phyloP scores from a whole-genome alignment of 306 rosid genomes.

The Lablab purpureus region DNA sequence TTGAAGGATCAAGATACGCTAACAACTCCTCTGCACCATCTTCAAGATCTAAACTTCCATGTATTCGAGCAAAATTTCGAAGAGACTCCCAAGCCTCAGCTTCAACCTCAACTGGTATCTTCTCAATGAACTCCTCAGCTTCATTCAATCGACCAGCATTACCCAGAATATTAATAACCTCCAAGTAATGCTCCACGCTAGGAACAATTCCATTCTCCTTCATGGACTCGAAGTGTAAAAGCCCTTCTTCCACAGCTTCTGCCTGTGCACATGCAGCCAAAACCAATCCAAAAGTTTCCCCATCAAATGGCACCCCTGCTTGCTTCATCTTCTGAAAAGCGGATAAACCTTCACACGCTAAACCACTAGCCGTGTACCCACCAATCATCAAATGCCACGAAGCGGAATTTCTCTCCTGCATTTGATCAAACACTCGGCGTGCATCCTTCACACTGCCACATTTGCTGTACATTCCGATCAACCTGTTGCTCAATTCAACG shows the following conservation, averaged over 20 bases:
- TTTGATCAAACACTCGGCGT: constrained; percentile 75
- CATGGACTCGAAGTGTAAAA: constrained; percentile 59
- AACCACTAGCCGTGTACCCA: constrained; percentile 64
- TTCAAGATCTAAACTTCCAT: constrained; percentile 87
- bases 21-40: constrained; percentile 66
- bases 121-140: constrained; percentile 73
- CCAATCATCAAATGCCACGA: constrained; percentile 76
- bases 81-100: constrained; percentile 66
- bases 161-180: constrained; percentile 65
- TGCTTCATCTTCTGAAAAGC: constrained; percentile 69
- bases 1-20: constrained; percentile 58
- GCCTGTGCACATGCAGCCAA: constrained; percentile 71
- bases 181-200: constrained; percentile 62
- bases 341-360: constrained; percentile 64
- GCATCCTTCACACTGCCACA: constrained; percentile 79
- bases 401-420: constrained; percentile 58
- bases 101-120: constrained; percentile 60
- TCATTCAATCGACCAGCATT: constrained; percentile 76
- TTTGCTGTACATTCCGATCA: constrained; percentile 59
- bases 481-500: constrained; percentile 56
- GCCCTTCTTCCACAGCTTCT: constrained; percentile 74
- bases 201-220: constrained; percentile 63
- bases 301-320: constrained; percentile 57
- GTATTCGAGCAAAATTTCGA: constrained; percentile 57
- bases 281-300: constrained; percentile 60